These are phyloP conservation scores for Blastocystis sp. DNA, from an alignment of 352 stramenopile species.

Conservation along the genomic window DNA sequence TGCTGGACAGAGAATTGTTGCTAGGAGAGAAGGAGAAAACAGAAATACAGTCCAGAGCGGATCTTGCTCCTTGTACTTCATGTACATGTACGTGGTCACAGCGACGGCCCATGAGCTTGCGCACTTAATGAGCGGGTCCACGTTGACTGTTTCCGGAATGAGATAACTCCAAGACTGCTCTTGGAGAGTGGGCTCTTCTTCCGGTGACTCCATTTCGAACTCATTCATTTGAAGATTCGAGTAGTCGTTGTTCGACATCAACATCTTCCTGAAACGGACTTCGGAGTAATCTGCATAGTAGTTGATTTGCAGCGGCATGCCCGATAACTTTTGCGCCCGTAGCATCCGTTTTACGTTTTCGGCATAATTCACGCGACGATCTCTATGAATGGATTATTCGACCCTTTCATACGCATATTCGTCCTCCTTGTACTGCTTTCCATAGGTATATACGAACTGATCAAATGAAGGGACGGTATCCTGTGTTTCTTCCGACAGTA, in stretches of 20 bases:
- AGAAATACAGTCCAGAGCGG: background rate
- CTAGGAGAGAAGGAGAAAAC: background rate
- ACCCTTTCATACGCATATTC: slow-evolving; percentile 13
- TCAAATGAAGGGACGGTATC: slow-evolving; percentile 1
- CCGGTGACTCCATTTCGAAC: background rate
- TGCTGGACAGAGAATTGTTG: slow-evolving; percentile 37
- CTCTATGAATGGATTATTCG: background rate
- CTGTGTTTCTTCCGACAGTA: background rate
- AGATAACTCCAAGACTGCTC: background rate
- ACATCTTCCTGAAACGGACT: background rate
- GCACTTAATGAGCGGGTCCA: slow-evolving; percentile 30
- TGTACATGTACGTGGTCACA: slow-evolving; percentile 20
- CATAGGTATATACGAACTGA: background rate
- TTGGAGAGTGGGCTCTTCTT: background rate
- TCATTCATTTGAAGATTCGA: background rate
- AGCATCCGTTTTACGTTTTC: background rate
- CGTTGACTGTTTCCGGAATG: background rate
- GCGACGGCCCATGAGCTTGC: slow-evolving; percentile 25
- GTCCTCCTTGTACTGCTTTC: slow-evolving; percentile 47
- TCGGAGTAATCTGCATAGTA: slow-evolving; percentile 47
- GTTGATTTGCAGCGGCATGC: background rate
- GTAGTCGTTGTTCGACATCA: slow-evolving; percentile 32
- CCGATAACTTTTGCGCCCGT: background rate
- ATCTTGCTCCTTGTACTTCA: slow-evolving; percentile 30
- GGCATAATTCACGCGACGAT: background rate